Conservation (phyloP, 352 stramenopile species). For the Phytophthora aleatoria region DNA sequence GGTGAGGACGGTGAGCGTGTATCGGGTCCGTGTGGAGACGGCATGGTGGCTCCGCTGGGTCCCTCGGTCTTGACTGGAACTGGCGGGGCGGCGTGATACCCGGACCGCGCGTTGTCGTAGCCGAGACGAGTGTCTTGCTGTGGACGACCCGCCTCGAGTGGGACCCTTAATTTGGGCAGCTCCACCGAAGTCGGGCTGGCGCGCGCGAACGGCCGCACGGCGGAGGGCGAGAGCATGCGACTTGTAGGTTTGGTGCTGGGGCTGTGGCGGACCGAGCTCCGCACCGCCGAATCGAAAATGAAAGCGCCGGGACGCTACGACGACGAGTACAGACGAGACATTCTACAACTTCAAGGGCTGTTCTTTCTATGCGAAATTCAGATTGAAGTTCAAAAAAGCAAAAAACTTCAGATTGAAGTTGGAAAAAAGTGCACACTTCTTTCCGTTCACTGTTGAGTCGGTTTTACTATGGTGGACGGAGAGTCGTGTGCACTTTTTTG, state of each 20-base stretch:
- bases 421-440: too few species aligned
- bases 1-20: conserved; percentile 50
- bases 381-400: conserved; percentile 11
- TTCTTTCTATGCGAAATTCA: conserved; percentile 11
- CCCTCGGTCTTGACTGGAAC: conserved; percentile 25
- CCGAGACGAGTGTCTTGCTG: conserved; percentile 18
- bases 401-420: conserved; percentile 26
- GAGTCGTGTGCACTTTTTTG: too few species aligned
- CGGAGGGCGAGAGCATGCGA: conserved; percentile 24
- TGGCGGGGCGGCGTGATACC: conserved; percentile 21
- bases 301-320: conserved; percentile 25
- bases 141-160: conserved; percentile 8
- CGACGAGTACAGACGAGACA: conserved; percentile 13
- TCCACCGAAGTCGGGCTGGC: conserved; percentile 8
- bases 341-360: conserved; percentile 27
- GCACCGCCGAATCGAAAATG: conserved; percentile 36
- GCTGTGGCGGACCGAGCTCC: conserved; percentile 15
- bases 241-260: neutral
- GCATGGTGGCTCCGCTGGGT: neutral
- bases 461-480: too few species aligned
- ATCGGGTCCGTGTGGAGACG: conserved; percentile 15
- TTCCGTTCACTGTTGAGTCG: too few species aligned
- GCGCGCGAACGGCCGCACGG: conserved; percentile 8
- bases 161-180: conserved; percentile 35
- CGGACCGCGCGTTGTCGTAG: conserved; percentile 17